Conservation (phyloP, 257 asterid genomes). For the Nemophila menziesii region DNA sequence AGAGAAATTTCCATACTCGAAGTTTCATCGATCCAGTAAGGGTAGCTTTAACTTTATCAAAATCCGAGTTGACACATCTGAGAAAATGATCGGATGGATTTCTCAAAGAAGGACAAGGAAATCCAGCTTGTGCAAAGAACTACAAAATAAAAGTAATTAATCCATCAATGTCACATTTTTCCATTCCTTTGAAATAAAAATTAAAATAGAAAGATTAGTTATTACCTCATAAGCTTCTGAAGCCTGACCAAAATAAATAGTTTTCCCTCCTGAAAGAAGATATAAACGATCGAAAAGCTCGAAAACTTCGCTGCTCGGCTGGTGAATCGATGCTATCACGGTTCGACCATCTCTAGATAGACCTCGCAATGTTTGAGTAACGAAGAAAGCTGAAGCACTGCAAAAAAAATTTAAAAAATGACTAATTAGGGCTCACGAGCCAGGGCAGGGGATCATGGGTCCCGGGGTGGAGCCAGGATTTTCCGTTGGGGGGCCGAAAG, state of each 20-base stretch:
- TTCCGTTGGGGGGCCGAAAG: too few species aligned
- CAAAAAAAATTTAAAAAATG: too few species aligned
- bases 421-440: too few species aligned
- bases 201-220: not conserved
- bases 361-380: conserved; percentile 75
- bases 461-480: too few species aligned
- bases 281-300: conserved; percentile 82
- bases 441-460: too few species aligned
- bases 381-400: conserved; percentile 98
- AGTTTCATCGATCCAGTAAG: conserved; percentile 96
- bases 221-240: conserved; percentile 85
- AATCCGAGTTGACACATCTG: conserved; percentile 83
- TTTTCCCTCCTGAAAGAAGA: conserved; percentile 83
- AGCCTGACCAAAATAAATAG: conserved; percentile 88
- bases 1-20: conserved; percentile 33
- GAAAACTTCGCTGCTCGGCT: conserved; percentile 97
- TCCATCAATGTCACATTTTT: not conserved
- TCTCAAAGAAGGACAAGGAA: conserved; percentile 87
- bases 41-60: conserved; percentile 97
- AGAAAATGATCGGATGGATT: conserved; percentile 96
- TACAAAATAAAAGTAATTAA: conserved; percentile 34
- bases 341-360: conserved; percentile 90
- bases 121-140: conserved; percentile 94
- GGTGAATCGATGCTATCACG: conserved; percentile 91
- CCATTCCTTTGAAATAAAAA: not conserved